Percentiles rank a stretch among this genome's conserved stretches.
phyloP scores from a whole-genome alignment of 1,284 basidiomycete genomes.

The Baeospora myosura region DNA sequence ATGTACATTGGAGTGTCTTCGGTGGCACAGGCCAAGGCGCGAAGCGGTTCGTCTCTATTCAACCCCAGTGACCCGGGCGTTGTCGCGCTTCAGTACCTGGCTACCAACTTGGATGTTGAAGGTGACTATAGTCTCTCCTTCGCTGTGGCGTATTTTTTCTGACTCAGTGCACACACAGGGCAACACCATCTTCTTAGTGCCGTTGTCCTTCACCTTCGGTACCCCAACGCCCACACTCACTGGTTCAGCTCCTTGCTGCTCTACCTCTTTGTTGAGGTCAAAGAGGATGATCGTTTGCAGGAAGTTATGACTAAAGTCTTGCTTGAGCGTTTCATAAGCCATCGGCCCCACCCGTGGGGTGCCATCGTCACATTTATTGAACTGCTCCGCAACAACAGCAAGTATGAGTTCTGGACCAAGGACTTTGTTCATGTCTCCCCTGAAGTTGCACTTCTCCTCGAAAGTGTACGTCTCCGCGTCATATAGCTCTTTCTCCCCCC shows the following conservation, averaged over 20 bases:
- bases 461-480: slow-evolving; percentile 57
- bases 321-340: slow-evolving; percentile 88
- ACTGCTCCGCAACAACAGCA: slow-evolving; percentile 74
- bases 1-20: slow-evolving; percentile 92
- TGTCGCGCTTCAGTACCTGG: slow-evolving; percentile 74
- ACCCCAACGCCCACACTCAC: slow-evolving; percentile 93
- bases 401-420: slow-evolving; percentile 83
- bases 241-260: slow-evolving; percentile 91
- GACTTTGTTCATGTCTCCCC: slow-evolving; percentile 75
- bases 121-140: slow-evolving; percentile 40
- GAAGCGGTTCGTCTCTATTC: slow-evolving; percentile 75
- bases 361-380: slow-evolving; percentile 91
- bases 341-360: slow-evolving; percentile 97
- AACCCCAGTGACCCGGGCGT: slow-evolving; percentile 77
- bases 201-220: slow-evolving; percentile 89
- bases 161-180: slow-evolving; percentile 38
- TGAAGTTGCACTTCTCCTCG: slow-evolving; percentile 73
- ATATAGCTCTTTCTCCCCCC: slow-evolving; percentile 6
- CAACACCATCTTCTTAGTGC: slow-evolving; percentile 91
- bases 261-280: slow-evolving; percentile 75
- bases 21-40: slow-evolving; percentile 77
- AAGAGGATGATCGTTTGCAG: slow-evolving; percentile 71
- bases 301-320: slow-evolving; percentile 91
- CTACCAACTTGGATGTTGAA: slow-evolving; percentile 83
- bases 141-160: slow-evolving; percentile 7